Percentiles rank a stretch among this genome's conserved stretches.
Conservation (phyloP, 805 yeast species). For the Wickerhamomyces canadensis region DNA sequence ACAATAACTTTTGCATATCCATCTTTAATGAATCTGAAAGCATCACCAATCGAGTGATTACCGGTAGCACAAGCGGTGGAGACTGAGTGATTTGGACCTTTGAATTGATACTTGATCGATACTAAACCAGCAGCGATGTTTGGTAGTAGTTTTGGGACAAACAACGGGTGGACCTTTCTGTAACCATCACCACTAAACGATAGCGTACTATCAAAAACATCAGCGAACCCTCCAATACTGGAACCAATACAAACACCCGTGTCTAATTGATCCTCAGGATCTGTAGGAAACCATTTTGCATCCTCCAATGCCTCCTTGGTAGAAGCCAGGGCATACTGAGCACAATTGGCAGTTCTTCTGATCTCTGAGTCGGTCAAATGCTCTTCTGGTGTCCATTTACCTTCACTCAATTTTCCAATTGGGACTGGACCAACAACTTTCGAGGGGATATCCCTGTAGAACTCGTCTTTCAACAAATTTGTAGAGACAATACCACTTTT, state of each 20-base stretch:
- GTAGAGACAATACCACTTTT: slow-evolving; percentile 60
- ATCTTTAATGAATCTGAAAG: slow-evolving; percentile 68
- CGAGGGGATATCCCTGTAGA: slow-evolving; percentile 51
- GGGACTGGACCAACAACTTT: slow-evolving; percentile 77
- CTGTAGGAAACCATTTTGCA: slow-evolving; percentile 46
- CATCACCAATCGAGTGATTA: slow-evolving; percentile 89
- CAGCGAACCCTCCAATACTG: slow-evolving; percentile 85
- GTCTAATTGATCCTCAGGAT: slow-evolving; percentile 28
- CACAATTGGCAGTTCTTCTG: slow-evolving; percentile 62
- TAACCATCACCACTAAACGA: slow-evolving; percentile 47
- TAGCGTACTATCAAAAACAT: slow-evolving; percentile 57
- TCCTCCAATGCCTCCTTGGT: slow-evolving; percentile 72
- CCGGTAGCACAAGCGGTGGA: slow-evolving; percentile 99
- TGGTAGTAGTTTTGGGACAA: slow-evolving; percentile 75
- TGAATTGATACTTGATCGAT: slow-evolving; percentile 67
- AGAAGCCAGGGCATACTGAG: slow-evolving; percentile 76
- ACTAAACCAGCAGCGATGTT: slow-evolving; percentile 96
- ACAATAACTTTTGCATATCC: slow-evolving; percentile 84
- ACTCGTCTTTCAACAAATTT: slow-evolving; percentile 21
- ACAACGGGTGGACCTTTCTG: slow-evolving; percentile 74
- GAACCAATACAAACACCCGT: slow-evolving; percentile 87
- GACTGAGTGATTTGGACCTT: slow-evolving; percentile 84
- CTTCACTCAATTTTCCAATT: slow-evolving; percentile 33
- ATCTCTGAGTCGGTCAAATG: slow-evolving; percentile 37
- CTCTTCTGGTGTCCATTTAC: slow-evolving; percentile 46